Evolutionary conservation across 306 rosid genomes (phyloP).

Genomic region (Luffa aegyptiaca): DNA sequence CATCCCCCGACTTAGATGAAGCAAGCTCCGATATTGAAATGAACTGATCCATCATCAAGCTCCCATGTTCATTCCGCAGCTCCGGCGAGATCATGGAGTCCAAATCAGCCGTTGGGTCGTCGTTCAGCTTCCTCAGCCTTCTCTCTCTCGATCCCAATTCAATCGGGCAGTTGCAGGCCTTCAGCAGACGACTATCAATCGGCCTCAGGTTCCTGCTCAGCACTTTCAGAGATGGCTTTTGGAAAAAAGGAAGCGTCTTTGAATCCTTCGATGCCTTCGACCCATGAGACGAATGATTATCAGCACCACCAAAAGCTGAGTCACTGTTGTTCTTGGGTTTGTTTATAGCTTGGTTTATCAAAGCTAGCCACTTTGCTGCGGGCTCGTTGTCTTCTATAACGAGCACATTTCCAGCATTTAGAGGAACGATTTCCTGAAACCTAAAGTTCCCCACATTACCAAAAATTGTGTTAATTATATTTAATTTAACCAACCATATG

Average conservation of each 20-base stretch:
- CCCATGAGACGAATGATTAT: conserved; percentile 19
- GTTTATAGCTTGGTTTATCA: conserved; percentile 70
- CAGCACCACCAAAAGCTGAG: conserved; percentile 15
- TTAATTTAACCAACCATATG: not conserved
- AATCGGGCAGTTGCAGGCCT: conserved; percentile 67
- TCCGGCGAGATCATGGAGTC: conserved; percentile 10
- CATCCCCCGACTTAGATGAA: not conserved
- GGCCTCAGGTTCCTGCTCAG: conserved; percentile 49
- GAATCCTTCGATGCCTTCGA: conserved; percentile 14
- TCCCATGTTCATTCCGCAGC: conserved; percentile 1
- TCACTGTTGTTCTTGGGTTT: conserved; percentile 32
- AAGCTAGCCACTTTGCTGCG: conserved; percentile 72
- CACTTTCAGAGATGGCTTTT: conserved; percentile 65
- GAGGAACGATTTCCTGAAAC: conserved; percentile 93
- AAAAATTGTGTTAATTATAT: not conserved
- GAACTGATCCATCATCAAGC: conserved; percentile 31
- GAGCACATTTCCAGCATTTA: conserved; percentile 79
- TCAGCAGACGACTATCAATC: conserved; percentile 41
- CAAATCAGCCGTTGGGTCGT: conserved; percentile 15
- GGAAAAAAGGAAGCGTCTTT: conserved; percentile 43
- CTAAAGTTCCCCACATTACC: conserved; percentile 17
- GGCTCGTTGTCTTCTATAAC: conserved; percentile 95
- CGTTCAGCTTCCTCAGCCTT: conserved; percentile 40
- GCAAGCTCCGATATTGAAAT: conserved; percentile 48
- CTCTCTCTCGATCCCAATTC: conserved; percentile 40